These are phyloP conservation scores for Trametes punicea DNA, from an alignment of 768 basidiomycete species.

Conservation along the genomic window DNA sequence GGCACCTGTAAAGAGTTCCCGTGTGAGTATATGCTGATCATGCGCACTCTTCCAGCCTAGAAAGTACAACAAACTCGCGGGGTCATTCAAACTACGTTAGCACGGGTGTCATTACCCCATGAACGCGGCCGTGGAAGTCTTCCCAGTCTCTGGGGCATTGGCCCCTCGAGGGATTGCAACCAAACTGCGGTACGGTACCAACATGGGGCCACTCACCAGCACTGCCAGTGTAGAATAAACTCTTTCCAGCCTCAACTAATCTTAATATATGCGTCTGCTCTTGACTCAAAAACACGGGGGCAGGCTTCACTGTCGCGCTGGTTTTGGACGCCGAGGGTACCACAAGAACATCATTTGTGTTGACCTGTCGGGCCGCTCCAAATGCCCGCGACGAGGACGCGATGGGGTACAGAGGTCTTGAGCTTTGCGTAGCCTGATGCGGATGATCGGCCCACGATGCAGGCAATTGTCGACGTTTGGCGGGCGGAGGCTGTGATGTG, in stretches of 20 bases:
- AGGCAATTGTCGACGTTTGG: constrained; percentile 61
- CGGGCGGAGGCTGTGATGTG: constrained; percentile 23
- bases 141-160: too few species aligned
- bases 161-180: neutral
- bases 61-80: too few species aligned
- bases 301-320: constrained; percentile 22
- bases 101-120: too few species aligned
- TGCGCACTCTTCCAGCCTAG: neutral
- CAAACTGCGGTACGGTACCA: too few species aligned
- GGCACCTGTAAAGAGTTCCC: constrained; percentile 62
- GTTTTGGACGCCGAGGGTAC: constrained; percentile 29
- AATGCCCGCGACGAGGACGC: constrained; percentile 1
- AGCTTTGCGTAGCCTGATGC: neutral
- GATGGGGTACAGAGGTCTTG: constrained; percentile 5
- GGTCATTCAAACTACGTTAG: too few species aligned
- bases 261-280: constrained; percentile 85
- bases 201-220: constrained; percentile 79
- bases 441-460: constrained; percentile 40
- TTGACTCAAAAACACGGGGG: constrained; percentile 64
- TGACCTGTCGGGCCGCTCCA: constrained; percentile 4
- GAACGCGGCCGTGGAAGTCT: neutral
- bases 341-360: constrained; percentile 9
- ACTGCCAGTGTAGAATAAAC: constrained; percentile 94
- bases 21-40: constrained; percentile 7
- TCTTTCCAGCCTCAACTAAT: constrained; percentile 69